phyloP scores from a whole-genome alignment of 2,329 filamentous ascomycete species.

The Colletotrichum australisinense region DNA sequence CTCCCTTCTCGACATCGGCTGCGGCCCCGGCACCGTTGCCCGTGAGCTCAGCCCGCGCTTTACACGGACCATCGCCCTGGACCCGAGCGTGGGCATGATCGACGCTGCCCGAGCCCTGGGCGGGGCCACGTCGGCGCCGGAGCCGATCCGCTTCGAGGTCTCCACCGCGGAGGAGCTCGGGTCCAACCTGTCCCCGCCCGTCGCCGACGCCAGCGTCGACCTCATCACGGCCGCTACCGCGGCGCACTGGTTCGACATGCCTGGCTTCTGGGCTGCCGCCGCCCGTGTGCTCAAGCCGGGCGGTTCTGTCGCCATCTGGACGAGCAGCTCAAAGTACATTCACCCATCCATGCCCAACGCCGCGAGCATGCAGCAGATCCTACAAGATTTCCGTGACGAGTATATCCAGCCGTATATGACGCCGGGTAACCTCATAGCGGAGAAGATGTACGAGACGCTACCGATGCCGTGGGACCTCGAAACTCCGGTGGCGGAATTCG shows the following conservation, averaged over 20 bases:
- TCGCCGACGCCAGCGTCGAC: constrained; percentile 54
- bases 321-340: constrained; percentile 43
- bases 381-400: constrained; percentile 51
- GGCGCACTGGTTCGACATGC: constrained; percentile 70
- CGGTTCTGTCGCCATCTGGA: constrained; percentile 67
- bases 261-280: constrained; percentile 59
- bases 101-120: constrained; percentile 52
- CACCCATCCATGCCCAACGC: constrained; percentile 51
- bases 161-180: constrained; percentile 58
- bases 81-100: constrained; percentile 66
- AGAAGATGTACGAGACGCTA: constrained; percentile 54
- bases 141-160: constrained; percentile 53
- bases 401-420: constrained; percentile 51
- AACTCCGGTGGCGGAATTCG: constrained; percentile 49
- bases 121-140: constrained; percentile 41
- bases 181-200: constrained; percentile 39
- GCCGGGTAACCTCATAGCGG: constrained; percentile 55
- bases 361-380: constrained; percentile 51
- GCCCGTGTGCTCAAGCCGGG: constrained; percentile 59
- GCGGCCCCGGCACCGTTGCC: constrained; percentile 64
- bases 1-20: constrained; percentile 65
- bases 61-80: constrained; percentile 57
- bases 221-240: constrained; percentile 62
- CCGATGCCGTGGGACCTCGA: constrained; percentile 61
- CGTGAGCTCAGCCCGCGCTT: constrained; percentile 60